Evolutionary conservation across 1,284 basidiomycete genomes (phyloP).

Genomic region (Naganishia sp.): DNA sequence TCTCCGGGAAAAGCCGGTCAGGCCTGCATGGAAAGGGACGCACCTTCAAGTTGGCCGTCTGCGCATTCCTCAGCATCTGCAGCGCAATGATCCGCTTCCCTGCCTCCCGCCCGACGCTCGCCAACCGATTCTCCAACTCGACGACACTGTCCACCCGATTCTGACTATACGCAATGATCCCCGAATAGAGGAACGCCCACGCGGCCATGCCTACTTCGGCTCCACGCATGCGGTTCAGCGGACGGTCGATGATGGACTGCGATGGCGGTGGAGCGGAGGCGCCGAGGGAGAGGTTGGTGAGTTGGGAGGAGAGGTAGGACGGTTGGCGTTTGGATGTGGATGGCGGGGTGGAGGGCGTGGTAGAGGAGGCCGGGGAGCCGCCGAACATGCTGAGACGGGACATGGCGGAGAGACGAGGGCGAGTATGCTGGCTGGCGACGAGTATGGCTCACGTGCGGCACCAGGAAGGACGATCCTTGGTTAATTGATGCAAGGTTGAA

Average conservation of each 20-base stretch:
- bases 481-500: no score
- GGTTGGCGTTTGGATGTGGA: slow-evolving; percentile 23
- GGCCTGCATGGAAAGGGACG: slow-evolving; percentile 47
- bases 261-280: slow-evolving; percentile 42
- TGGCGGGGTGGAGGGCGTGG: neutral
- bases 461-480: no score
- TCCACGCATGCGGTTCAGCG: slow-evolving; percentile 75
- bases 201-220: slow-evolving; percentile 78
- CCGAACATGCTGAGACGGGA: slow-evolving; percentile 28
- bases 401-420: neutral
- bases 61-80: slow-evolving; percentile 51
- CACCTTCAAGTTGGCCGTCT: slow-evolving; percentile 53
- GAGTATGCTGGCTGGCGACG: neutral
- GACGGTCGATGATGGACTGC: slow-evolving; percentile 79
- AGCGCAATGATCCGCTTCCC: slow-evolving; percentile 70
- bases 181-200: slow-evolving; percentile 86
- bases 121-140: slow-evolving; percentile 81
- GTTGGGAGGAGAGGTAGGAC: slow-evolving; percentile 30
- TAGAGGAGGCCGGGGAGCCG: slow-evolving; percentile 4
- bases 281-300: slow-evolving; percentile 18
- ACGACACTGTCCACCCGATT: slow-evolving; percentile 89
- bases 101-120: slow-evolving; percentile 67
- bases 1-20: no score
- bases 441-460: no score
- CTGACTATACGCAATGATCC: slow-evolving; percentile 92